These are phyloP conservation scores for Chytridium lagenaria DNA, from an alignment of 371 early-diverging fungal species.

Conservation along the genomic window DNA sequence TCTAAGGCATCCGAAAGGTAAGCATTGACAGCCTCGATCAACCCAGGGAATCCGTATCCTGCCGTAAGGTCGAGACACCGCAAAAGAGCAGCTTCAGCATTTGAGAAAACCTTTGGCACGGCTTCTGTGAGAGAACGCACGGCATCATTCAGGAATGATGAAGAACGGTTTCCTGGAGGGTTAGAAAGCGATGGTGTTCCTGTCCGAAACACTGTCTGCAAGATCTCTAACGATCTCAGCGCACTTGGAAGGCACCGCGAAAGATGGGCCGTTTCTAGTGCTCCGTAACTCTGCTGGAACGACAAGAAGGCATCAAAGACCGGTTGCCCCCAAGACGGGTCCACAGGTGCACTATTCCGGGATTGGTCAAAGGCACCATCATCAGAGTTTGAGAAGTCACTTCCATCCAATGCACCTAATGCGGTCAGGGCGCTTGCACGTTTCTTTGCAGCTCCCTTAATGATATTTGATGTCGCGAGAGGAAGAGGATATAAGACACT, in stretches of 20 bases:
- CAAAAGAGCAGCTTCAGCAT: slow-evolving; percentile 55
- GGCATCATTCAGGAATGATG: slow-evolving; percentile 17
- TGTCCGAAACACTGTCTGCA: neutral
- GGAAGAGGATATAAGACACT: neutral
- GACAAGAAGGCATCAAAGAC: slow-evolving; percentile 65
- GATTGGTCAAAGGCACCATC: neutral
- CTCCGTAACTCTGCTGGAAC: slow-evolving; percentile 67
- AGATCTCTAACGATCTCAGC: slow-evolving; percentile 9
- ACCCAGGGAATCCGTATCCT: slow-evolving; percentile 66
- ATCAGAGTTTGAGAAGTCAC: neutral
- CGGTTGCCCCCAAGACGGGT: slow-evolving; percentile 35
- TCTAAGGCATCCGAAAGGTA: slow-evolving; percentile 56
- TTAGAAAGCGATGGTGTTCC: neutral
- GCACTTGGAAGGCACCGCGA: neutral
- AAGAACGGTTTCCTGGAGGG: neutral
- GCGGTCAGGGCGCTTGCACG: neutral
- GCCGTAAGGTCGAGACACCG: slow-evolving; percentile 68
- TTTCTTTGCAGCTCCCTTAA: neutral
- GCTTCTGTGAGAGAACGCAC: slow-evolving; percentile 52
- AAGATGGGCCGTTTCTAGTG: slow-evolving; percentile 51
- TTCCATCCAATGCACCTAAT: neutral
- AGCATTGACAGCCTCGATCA: slow-evolving; percentile 58
- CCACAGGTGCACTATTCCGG: neutral
- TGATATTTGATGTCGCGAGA: neutral
- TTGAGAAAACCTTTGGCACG: slow-evolving; percentile 51